Conservation (phyloP, 2,329 filamentous ascomycete species). For the Pestalotiopsis fici region DNA sequence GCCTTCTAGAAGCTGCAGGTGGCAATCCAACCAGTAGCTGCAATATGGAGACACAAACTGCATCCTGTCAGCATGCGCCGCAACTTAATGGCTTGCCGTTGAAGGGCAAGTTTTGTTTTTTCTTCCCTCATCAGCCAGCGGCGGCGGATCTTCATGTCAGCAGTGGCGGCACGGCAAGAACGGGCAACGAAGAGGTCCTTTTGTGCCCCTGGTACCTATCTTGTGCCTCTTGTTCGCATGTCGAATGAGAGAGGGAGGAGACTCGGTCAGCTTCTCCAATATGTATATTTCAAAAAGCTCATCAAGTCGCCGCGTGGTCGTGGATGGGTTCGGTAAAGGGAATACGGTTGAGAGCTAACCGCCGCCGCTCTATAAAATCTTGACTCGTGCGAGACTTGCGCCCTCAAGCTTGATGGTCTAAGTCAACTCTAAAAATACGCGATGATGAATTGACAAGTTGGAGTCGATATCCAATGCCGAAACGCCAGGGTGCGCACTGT, state of each 20-base stretch:
- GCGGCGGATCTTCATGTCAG: background rate
- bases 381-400: background rate
- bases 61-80: slow-evolving; percentile 1
- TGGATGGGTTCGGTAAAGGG: background rate
- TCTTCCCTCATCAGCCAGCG: background rate
- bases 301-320: background rate
- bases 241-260: background rate
- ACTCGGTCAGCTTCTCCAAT: background rate
- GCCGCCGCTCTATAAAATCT: background rate
- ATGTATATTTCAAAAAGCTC: background rate
- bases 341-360: background rate
- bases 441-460: background rate
- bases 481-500: background rate
- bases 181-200: background rate
- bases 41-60: background rate
- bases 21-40: background rate
- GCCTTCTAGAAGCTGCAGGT: slow-evolving; percentile 2
- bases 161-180: background rate
- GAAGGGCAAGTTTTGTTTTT: too few relatives aligned
- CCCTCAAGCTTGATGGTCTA: background rate
- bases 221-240: background rate
- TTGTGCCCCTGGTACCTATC: background rate
- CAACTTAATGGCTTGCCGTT: background rate
- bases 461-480: background rate
- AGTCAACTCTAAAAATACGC: background rate